phyloP scores from a whole-genome alignment of 2,329 filamentous ascomycete genomes.

The Colletotrichum gigasporum region DNA sequence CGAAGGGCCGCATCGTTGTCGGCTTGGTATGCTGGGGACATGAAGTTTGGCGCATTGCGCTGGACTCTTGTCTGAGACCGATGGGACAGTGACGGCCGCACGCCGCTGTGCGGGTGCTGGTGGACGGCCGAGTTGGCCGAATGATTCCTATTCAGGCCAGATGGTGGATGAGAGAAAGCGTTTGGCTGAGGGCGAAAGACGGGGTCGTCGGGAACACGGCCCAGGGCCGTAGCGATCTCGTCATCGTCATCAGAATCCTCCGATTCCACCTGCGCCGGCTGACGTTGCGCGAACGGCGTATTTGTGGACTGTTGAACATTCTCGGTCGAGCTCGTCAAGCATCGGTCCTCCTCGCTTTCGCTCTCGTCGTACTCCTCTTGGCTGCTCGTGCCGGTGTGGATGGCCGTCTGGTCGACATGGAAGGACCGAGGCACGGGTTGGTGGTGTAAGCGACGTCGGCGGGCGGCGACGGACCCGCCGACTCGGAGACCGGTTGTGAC shows the following conservation, averaged over 20 bases:
- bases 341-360: conserved; percentile 84
- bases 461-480: conserved; percentile 69
- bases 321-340: conserved; percentile 68
- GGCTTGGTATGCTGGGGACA: conserved; percentile 79
- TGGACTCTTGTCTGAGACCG: conserved; percentile 57
- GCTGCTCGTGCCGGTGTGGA: conserved; percentile 70
- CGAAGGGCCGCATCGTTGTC: conserved; percentile 94
- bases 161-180: conserved; percentile 86
- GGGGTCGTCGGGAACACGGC: conserved; percentile 61
- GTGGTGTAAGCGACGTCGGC: conserved; percentile 61
- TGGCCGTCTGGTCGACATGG: conserved; percentile 49
- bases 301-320: conserved; percentile 48
- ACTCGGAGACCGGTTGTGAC: conserved; percentile 88
- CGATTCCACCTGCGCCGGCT: conserved; percentile 50
- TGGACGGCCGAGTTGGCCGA: conserved; percentile 60
- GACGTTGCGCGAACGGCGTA: conserved; percentile 39
- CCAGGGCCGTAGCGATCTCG: conserved; percentile 85
- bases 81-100: conserved; percentile 59
- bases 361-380: conserved; percentile 96
- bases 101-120: conserved; percentile 59
- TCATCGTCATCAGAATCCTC: conserved; percentile 66
- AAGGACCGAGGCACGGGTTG: conserved; percentile 44
- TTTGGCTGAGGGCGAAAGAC: conserved; percentile 89
- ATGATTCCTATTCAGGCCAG: conserved; percentile 57
- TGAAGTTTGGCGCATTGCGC: conserved; percentile 66